Evolutionary conservation across 805 yeast species (phyloP), one percentile per base, ranked within the genome.

Genomic region (Suhomyces canberraensis): DNA sequence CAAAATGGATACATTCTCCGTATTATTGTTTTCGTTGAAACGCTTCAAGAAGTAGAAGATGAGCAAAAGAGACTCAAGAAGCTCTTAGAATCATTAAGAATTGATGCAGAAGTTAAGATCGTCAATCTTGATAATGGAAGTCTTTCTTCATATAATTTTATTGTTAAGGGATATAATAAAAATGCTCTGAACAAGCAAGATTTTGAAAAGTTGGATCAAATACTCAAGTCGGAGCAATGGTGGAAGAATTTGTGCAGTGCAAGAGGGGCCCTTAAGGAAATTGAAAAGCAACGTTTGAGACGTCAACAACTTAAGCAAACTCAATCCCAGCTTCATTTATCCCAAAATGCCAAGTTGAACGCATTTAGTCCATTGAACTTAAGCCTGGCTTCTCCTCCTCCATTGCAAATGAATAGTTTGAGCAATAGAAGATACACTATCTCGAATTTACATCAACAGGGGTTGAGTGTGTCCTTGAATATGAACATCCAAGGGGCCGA

Each of bases 21-120:
- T 41, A 88, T 93, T 8, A 80, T 93, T 35, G 95, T 85, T 0
- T 91, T 93, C 69, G 97, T 93, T 20, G 98, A 93, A 60, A 71
- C 71, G 39, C 69, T 66, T 30, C 64, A 64, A 0, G 97, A 90
- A 46, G 76, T 87, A 18, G 71, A 62, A 2, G 88, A 84, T 33
- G 99, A 93, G 52, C 60, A 59, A 14, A 59, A 61, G 11, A 61
- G 97, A 35, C 76, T 93, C 26, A 50, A 50, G 1, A 77, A 79
- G 27, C 61, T 93, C 21, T 64, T 93, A 30, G 79, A 76, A 11
- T 82, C 81, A n/a, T 68, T 93, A 37, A 72, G 98, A 50, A 93
- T 93, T 37, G 82, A 79, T 24, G 96, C 97, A 0, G 79, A 78
- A 42, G 71, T 90, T n/a, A 58, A 84, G 18, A 88, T 90, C 1